Base-by-base conservation (phyloP, 2,329 filamentous ascomycete species). In the Mycosphaerella sp. region DNA sequence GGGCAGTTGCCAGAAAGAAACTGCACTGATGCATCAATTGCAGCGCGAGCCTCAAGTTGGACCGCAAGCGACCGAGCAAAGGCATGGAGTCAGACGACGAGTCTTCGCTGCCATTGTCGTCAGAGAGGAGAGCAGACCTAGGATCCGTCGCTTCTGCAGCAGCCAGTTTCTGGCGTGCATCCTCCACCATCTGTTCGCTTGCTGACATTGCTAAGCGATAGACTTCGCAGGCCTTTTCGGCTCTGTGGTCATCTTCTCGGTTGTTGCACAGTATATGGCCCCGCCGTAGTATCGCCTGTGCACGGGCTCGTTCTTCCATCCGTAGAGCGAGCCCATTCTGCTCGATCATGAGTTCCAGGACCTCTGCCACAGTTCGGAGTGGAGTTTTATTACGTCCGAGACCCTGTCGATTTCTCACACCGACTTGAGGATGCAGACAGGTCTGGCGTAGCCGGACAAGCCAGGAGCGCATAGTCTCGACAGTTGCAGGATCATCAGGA, bases 291-390 rank as follows among this genome's bases (percentile, higher is more conserved):
- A 81, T 82, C 6, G 95, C 75, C 45, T 85, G 76, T 1, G 78
- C 73, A 48, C 89, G 80, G 2, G 77, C 73, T 49, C 89, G 81
- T 65, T 93, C 85, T 54, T 92, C 84, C 0, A 78, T 72, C 48
- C 84, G 80, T 53, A 92, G 80, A 1, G 73, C 68, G 5, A 75
- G 75, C 54, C 92, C 87, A 42, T 86, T 90, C 65, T 92, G 84
- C 52, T 95, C 89, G 54, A 96, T 85, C 92, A 98, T 96, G 4
- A 85, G 83, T 59, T 89, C 85, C 9, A 98, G 75, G 1, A 97
- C 92, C 69, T 97, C 88, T 14, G 84, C 81, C 1, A 95, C 85
- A 0, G 91, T 95, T 10, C 87, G 80, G 59, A 96, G 76, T 0
- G 88, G 85, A 50, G 77, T 78, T 46, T 78, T 81, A 43, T 80